Base-by-base conservation (phyloP, 2,329 filamentous ascomycete species). In the Aspergillus sp. region DNA sequence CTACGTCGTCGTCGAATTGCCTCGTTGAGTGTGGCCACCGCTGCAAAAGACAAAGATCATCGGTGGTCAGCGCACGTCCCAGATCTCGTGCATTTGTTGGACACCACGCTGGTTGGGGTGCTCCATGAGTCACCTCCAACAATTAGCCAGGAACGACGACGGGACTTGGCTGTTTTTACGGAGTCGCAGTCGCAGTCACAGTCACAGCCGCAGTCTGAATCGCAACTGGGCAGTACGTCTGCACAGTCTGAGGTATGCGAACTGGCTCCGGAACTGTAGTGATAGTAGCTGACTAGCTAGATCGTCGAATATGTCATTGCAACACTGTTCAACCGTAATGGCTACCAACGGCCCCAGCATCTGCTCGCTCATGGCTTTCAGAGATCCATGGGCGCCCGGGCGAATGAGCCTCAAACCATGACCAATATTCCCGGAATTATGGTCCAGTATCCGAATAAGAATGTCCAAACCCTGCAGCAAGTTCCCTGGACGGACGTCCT, bases 351-450 rank as follows among this genome's bases (percentile, higher is more conserved):
- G 60, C 84, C 85, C 1, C 78, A 80, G 44, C 88, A 96, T 68
- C 60, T 95, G 4, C 78, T 98, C 4, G 90, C 88, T 57, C 85
- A 95, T 73, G 91, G 91, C 20, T 95, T 84, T 58, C 81, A 85
- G 58, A 80, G 76, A 55, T 65, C 68, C 2, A 38, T 57, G 62
- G 33, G 60, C 57, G 7, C 55, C 57, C 7, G 62, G 66, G 3
- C 57, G 63, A 41, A 61, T n/a, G 42, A 38, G 17, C 7, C 43
- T 17, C 23, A 64, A 41, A 61, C 67, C 3, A 55, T 67, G 3
- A 74, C 73, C 30, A 64, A 57, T 6, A 83, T 93, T 38, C 84
- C 83, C 0, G 88, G 86, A 0, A 61, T 95, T 6, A 77, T 79
- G 49, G 76, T 75, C 9, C 71, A 77, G 6, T 80, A 83, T 55